Conservation (phyloP, 768 basidiomycete species). For the Lentinula boryana region DNA sequence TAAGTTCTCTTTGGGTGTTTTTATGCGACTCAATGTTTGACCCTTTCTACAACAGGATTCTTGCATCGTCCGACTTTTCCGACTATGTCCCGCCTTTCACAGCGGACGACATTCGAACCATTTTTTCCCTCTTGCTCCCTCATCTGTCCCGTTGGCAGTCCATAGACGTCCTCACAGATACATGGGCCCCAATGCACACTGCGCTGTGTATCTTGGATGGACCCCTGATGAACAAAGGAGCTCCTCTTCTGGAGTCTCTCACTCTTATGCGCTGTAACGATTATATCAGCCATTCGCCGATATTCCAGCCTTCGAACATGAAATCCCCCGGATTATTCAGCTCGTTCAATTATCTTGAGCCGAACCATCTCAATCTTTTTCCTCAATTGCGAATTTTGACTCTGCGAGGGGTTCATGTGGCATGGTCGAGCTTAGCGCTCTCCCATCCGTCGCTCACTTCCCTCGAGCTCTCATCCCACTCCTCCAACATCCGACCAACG, state of each 20-base stretch:
- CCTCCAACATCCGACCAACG: conserved; percentile 47
- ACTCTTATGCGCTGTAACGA: conserved; percentile 58
- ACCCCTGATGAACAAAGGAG: conserved; percentile 24
- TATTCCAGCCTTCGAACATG: conserved; percentile 36
- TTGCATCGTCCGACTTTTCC: conserved; percentile 15
- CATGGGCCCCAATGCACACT: conserved; percentile 52
- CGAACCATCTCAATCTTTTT: conserved; percentile 18
- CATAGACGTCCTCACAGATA: conserved; percentile 47
- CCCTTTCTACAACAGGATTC: conserved; percentile 16
- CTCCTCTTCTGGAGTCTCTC: conserved; percentile 41
- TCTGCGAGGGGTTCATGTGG: conserved; percentile 52
- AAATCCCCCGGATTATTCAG: conserved; percentile 29
- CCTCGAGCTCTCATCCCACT: conserved; percentile 49
- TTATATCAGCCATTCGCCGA: conserved; percentile 37
- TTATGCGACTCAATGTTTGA: background rate
- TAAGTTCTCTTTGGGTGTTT: conserved; percentile 16
- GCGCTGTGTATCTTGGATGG: conserved; percentile 42
- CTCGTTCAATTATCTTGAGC: conserved; percentile 15
- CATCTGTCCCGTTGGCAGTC: conserved; percentile 49
- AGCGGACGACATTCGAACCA: conserved; percentile 36
- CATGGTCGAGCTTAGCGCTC: conserved; percentile 40
- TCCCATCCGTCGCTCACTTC: conserved; percentile 21
- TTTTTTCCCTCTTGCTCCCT: conserved; percentile 42
- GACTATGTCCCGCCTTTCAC: conserved; percentile 23
- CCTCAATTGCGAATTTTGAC: conserved; percentile 43